A percentile compares a stretch with the other conserved stretches of the same genome.
These are phyloP conservation scores for Lichenothelia convexa DNA, from an alignment of 495 filamentous ascomycete species.

Conservation along the genomic window DNA sequence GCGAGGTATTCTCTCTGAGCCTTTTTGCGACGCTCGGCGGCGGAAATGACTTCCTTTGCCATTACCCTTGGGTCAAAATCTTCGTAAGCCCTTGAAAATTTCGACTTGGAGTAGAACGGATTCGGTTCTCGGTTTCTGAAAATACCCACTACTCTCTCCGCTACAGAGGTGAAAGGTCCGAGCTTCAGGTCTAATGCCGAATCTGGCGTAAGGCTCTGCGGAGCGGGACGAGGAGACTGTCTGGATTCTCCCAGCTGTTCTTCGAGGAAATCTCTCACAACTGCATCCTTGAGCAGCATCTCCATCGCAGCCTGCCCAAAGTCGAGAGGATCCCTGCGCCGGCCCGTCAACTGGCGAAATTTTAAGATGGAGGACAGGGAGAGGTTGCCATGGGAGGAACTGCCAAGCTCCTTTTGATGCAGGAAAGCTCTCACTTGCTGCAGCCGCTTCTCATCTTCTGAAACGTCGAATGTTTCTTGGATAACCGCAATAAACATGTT, in stretches of 20 bases:
- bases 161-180: constrained; percentile 24
- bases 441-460: constrained; percentile 91
- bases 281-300: constrained; percentile 88
- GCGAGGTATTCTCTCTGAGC: constrained; percentile 81
- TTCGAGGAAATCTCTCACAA: constrained; percentile 86
- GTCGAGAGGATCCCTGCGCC: constrained; percentile 65
- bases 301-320: constrained; percentile 77
- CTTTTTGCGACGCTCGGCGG: constrained; percentile 60
- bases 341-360: constrained; percentile 43
- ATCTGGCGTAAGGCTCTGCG: background rate
- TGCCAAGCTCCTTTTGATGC: constrained; percentile 71
- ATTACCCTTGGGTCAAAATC: constrained; percentile 68
- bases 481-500: constrained; percentile 99
- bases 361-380: constrained; percentile 78
- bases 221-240: background rate
- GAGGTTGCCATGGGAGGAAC: constrained; percentile 37
- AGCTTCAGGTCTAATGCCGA: background rate
- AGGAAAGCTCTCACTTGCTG: constrained; percentile 91
- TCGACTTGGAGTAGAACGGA: constrained; percentile 77
- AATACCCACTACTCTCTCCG: constrained; percentile 32
- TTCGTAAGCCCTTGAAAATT: constrained; percentile 53
- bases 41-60: constrained; percentile 75
- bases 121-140: constrained; percentile 62
- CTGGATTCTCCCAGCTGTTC: constrained; percentile 32
- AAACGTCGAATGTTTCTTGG: constrained; percentile 99